Base-by-base conservation (phyloP, 352 stramenopile species). In the Thalassiosira livingstoniorum region DNA sequence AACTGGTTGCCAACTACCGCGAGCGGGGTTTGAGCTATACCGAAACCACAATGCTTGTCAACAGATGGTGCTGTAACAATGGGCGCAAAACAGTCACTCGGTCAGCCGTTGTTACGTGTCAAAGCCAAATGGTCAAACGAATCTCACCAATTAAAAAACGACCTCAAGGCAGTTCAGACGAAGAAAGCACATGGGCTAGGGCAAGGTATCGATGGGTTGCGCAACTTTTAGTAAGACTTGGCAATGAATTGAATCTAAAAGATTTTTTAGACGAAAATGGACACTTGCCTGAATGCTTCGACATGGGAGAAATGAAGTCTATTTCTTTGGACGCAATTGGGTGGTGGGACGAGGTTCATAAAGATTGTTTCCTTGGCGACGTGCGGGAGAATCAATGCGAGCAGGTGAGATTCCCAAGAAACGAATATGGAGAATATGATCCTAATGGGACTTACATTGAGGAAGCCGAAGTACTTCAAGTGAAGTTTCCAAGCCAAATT, bases 281-380 rank as follows among this genome's bases (percentile, higher is more conserved):
- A 23, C 13, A 43, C n/a, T 67, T 67, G 29, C 60, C 60, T 13
- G 18, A 39, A 4, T 64, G 25, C 2, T 67, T 67, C 23, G 29
- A 43, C n/a, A 47, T 23, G 5, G 39, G 31, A 15, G n/a, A 51
- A 13, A 15, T 47, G 11, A 51, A 18, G 4, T 23, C 7, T 51
- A 32, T 67, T 39, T 23, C 13, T 67, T 13, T 4, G 27, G 4
- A 27, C 29, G 31, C 18, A 23, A 45, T 67, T 15, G 31, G 18
- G 60, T 67, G 60, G 60, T 67, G 27, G 27, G 60, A 67, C 60
- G 18, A 67, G 31, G 5, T n/a, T 5, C 60, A 67, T 45, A 47
- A 45, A 21, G 32, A 67, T 32, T 67, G 60, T 67, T 23, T 53
- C n/a, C 21, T 47, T 27, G 32, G 60, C 42, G 60, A 39, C 3